These are phyloP conservation scores for Prunus persica DNA, from an alignment of 306 rosid species.

Conservation along the genomic window Prunus_persica_NCBIv2 NC_034013.1:6345001-6345500, in stretches of 20 bases:
- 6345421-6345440: neutral
- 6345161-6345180: neutral
- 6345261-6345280: neutral
- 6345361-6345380: neutral
- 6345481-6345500: neutral
- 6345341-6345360: neutral
- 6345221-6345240: neutral
- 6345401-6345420: neutral
- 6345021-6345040: slow-evolving; percentile 74
- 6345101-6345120: slow-evolving; percentile 76
- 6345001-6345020: slow-evolving; percentile 7
- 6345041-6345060: slow-evolving; percentile 94
- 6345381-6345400: neutral
- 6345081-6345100: slow-evolving; percentile 86
- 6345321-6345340: neutral
- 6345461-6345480: slow-evolving; percentile 6
- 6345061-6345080: slow-evolving; percentile 85
- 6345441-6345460: neutral
- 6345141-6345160: neutral
- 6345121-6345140: slow-evolving; percentile 92
- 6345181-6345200: neutral
- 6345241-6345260: neutral
- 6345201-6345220: neutral
- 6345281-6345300: neutral
- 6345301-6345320: neutral